Evolutionary conservation across 306 rosid genomes (phyloP), one percentile per base, ranked within the genome.

Genomic region (Prunus dulcis): DNA sequence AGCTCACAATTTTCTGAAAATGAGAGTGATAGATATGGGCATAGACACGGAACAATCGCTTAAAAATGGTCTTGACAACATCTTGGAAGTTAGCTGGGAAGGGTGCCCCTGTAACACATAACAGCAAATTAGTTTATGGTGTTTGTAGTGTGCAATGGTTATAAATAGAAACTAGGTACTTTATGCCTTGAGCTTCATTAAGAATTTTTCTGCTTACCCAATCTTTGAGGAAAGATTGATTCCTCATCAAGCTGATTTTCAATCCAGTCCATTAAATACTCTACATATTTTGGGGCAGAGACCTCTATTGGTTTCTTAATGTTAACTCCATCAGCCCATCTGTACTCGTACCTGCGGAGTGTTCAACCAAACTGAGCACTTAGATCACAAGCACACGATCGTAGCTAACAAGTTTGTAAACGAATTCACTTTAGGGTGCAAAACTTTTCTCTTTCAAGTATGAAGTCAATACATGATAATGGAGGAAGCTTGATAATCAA

Each of bases 271-370:
- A 93, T 90, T 84, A 93, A 81, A 50, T 83, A 88, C 78, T 93
- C 98, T 3, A 93, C 98, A 74, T 93, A 93, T 69, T 87, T 93
- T 20, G 96, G 96, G 81, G 98, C 98, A 68, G 98, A 93, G 49
- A 93, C 96, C 86, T 93, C 96, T 60, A 93, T 89, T 38, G 98
- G 98, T 78, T 85, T 87, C 80, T 87, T 93, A 30, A 93, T 87
- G 18, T 80, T 83, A 67, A 90, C 88, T 22, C 98, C 98, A 72
- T 93, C 98, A 32, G 98, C 98, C 98, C 96, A 93, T 79, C 93
- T 81, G 58, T 93, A 93, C 87, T 89, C 92, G 6, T 93, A 93
- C 77, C 96, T 93, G 88, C 62, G 34, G 70, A 85, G 20, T 69
- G 62, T 45, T 22, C 6, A 69, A 27, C 71, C 28, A 73, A 62